Evolutionary conservation across 140 eudicot genomes (phyloP).

Genomic region (Senecio squalidus): DNA sequence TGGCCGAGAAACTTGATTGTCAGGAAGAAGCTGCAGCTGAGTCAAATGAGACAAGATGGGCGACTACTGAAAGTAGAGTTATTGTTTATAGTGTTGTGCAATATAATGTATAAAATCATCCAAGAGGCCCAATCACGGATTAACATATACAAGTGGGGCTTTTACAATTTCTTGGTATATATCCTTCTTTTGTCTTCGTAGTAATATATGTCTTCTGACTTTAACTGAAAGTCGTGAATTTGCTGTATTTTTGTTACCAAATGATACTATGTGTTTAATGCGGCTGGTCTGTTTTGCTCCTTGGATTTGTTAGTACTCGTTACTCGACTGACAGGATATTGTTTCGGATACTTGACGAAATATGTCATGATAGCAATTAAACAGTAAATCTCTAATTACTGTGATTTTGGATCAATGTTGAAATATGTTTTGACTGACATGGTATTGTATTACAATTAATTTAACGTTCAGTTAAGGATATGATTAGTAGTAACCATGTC

Average conservation of each 20-base stretch:
- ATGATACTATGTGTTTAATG: neutral
- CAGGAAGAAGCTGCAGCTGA: conserved; percentile 37
- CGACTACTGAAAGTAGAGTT: conserved; percentile 18
- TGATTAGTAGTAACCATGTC: no score
- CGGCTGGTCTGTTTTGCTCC: neutral
- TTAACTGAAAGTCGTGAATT: neutral
- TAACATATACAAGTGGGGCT: conserved; percentile 18
- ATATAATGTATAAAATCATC: conserved; percentile 37
- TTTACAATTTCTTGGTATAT: conserved; percentile 30
- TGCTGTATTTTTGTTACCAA: neutral
- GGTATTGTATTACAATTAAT: no score
- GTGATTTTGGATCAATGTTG: no score
- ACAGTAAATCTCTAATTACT: neutral
- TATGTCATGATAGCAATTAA: neutral
- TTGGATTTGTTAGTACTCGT: conserved; percentile 2
- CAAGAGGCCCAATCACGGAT: conserved; percentile 17
- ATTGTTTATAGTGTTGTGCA: conserved; percentile 21
- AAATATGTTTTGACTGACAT: no score
- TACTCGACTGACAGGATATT: neutral
- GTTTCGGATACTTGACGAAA: neutral
- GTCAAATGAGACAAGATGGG: conserved; percentile 22
- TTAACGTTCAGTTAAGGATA: no score
- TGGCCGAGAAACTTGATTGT: conserved; percentile 26
- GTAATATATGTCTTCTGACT: conserved; percentile 4
- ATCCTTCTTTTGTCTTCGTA: conserved; percentile 15